Conservation (phyloP, 2,329 filamentous ascomycete species). For the Monilinia aucupariae region DNA sequence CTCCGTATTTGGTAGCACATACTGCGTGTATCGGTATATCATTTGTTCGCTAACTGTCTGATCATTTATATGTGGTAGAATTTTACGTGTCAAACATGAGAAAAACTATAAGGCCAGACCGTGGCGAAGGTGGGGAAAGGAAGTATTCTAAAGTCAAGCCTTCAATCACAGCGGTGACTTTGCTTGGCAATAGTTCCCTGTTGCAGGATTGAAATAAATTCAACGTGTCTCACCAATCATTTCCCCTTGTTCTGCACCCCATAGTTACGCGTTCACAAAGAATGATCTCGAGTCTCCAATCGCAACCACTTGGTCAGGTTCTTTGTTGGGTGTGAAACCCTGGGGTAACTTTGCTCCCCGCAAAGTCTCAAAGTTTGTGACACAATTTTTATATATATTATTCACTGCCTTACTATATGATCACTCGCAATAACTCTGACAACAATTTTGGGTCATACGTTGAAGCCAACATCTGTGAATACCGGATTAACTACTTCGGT, state of each 20-base stretch:
- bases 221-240: neutral
- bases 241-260: neutral
- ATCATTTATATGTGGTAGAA: neutral
- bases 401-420: constrained; percentile 8
- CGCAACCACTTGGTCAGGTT: neutral
- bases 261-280: neutral
- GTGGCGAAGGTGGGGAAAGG: neutral
- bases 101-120: neutral
- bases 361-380: neutral
- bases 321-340: neutral
- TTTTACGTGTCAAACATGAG: neutral
- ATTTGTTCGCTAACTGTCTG: neutral
- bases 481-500: neutral
- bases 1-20: neutral
- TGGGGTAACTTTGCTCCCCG: neutral
- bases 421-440: neutral
- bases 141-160: neutral
- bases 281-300: neutral
- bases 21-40: neutral
- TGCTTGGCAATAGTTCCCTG: neutral
- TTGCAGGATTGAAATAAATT: neutral
- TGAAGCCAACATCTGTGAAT: neutral
- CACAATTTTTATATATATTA: neutral
- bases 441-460: neutral
- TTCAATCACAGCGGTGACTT: neutral